These are phyloP conservation scores for Pulicaria dysenterica DNA, from an alignment of 129 eudicot species.

Conservation along the genomic window DNA sequence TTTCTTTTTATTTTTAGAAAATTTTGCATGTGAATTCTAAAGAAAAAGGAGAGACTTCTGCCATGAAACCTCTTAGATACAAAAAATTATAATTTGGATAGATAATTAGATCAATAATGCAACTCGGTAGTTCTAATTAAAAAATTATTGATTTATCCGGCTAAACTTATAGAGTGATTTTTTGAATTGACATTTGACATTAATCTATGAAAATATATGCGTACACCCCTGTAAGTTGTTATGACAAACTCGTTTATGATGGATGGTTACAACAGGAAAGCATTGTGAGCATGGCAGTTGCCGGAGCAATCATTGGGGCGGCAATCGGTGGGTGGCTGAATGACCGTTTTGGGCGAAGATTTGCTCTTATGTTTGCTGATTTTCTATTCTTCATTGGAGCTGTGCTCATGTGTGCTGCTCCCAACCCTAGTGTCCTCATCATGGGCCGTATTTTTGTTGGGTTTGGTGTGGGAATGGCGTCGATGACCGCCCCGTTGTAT, in stretches of 20 bases:
- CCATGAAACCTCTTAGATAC: no score
- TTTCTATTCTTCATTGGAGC: constrained; percentile 55
- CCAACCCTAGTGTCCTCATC: constrained; percentile 49
- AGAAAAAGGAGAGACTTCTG: no score
- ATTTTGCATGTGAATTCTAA: no score
- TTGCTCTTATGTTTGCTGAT: constrained; percentile 54
- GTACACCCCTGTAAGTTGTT: not conserved
- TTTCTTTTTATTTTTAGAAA: no score
- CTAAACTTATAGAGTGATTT: no score
- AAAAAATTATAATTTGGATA: no score
- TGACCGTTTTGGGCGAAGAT: constrained; percentile 58
- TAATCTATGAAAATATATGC: no score
- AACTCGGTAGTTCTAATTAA: no score
- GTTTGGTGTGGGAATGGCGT: constrained; percentile 74
- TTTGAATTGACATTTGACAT: no score
- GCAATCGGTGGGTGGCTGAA: constrained; percentile 72
- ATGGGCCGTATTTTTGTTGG: constrained; percentile 65
- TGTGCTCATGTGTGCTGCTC: constrained; percentile 57
- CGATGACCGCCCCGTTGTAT: constrained; percentile 71
- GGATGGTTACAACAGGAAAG: constrained; percentile 49
- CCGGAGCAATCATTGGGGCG: constrained; percentile 74
- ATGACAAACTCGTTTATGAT: constrained; percentile 2
- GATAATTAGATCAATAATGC: no score
- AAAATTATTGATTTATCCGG: no score
- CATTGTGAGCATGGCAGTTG: constrained; percentile 78